phyloP scores from a whole-genome alignment of 2,329 filamentous ascomycete genomes.

The Claviceps fusiformis region DNA sequence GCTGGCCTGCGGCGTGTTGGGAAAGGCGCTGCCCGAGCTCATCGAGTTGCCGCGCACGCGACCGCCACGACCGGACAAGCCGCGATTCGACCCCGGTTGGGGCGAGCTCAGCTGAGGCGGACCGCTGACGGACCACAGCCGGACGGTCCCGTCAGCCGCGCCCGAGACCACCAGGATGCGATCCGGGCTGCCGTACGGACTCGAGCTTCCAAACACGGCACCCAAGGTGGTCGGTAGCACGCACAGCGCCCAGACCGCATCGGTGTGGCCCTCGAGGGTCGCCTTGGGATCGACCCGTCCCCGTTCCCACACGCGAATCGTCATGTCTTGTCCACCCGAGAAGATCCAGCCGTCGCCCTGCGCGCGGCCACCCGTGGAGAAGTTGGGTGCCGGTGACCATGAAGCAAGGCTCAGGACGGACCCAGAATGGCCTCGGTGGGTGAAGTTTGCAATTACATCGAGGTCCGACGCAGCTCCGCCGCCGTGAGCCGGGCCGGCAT shows the following conservation, averaged over 20 bases:
- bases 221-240: slow-evolving; percentile 76
- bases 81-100: slow-evolving; percentile 50
- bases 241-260: slow-evolving; percentile 91
- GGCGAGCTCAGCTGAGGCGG: slow-evolving; percentile 78
- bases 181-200: slow-evolving; percentile 65
- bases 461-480: slow-evolving; percentile 57
- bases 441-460: slow-evolving; percentile 88
- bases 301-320: slow-evolving; percentile 88
- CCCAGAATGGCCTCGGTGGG: slow-evolving; percentile 85
- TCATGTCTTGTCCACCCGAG: slow-evolving; percentile 88
- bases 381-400: slow-evolving; percentile 76
- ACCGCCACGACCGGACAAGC: slow-evolving; percentile 45
- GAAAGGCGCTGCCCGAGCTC: slow-evolving; percentile 85
- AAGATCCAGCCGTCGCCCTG: slow-evolving; percentile 97
- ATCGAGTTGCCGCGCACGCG: slow-evolving; percentile 83
- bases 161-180: slow-evolving; percentile 84
- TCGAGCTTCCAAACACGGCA: slow-evolving; percentile 64
- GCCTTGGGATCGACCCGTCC: slow-evolving; percentile 91
- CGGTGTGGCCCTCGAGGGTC: slow-evolving; percentile 83
- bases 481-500: slow-evolving; percentile 21
- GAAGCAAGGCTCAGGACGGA: slow-evolving; percentile 77
- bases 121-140: slow-evolving; percentile 87
- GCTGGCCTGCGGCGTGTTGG: slow-evolving; percentile 78
- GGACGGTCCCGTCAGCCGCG: slow-evolving; percentile 77
- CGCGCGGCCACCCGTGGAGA: slow-evolving; percentile 76